Conservation (phyloP, 1,284 basidiomycete genomes). For the Retiboletus fuscus region DNA sequence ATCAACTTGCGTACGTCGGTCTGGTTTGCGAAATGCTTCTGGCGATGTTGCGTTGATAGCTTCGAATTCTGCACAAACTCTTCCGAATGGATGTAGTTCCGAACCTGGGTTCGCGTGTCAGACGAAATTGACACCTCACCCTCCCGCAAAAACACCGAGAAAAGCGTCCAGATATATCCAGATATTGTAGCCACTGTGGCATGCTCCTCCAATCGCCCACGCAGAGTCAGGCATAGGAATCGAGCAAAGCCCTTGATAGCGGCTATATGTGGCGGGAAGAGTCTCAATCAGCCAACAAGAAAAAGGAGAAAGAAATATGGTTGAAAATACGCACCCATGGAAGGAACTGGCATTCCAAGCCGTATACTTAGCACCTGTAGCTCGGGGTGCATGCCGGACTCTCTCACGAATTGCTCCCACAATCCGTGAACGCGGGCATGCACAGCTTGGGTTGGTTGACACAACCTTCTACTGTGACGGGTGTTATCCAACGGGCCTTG, state of each 20-base stretch:
- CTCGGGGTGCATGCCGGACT: not conserved
- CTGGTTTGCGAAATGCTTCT: constrained; percentile 3
- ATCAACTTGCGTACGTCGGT: not conserved
- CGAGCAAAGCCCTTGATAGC: not conserved
- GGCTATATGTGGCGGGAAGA: too few species aligned
- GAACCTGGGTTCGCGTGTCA: not conserved
- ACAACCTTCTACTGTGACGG: not conserved
- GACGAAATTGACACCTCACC: not conserved
- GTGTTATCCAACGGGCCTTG: not conserved
- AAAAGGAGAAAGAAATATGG: not conserved
- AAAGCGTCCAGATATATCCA: not conserved
- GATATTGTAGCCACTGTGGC: not conserved
- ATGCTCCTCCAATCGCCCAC: not conserved
- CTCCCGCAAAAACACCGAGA: not conserved
- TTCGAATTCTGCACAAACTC: not conserved
- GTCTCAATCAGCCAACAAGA: too few species aligned
- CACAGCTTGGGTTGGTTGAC: not conserved
- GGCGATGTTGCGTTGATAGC: not conserved
- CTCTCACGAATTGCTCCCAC: not conserved
- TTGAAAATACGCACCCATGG: too few species aligned
- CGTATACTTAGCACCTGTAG: not conserved
- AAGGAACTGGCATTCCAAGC: not conserved
- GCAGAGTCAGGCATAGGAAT: not conserved
- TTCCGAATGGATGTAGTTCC: not conserved
- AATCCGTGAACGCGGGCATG: not conserved